phyloP scores from a whole-genome alignment of 257 asterid species.

The Sherardia arvensis region DNA sequence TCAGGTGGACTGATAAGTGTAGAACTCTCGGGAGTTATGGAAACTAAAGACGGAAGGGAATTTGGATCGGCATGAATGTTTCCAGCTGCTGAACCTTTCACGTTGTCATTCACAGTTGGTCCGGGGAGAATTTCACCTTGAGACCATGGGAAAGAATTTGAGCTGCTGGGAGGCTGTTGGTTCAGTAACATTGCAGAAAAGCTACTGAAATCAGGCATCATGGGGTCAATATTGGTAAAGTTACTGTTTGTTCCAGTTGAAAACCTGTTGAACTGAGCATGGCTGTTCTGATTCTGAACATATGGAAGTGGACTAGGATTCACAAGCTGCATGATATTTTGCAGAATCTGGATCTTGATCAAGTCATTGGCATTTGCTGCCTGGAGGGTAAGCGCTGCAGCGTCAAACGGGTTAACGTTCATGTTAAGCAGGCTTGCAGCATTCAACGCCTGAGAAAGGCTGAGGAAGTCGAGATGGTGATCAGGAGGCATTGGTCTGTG shows the following conservation, averaged over 20 bases:
- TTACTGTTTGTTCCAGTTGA: conserved; percentile 1
- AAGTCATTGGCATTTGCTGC: conserved; percentile 15
- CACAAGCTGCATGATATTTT: conserved; percentile 24
- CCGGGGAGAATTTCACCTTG: conserved; percentile 8
- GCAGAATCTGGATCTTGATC: conserved; percentile 29
- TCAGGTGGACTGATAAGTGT: conserved; percentile 9
- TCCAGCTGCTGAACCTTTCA: neutral
- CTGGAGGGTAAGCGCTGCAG: conserved; percentile 19
- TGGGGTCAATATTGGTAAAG: neutral
- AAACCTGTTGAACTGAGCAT: conserved; percentile 5
- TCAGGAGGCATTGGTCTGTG: conserved; percentile 32
- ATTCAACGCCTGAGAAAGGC: conserved; percentile 11
- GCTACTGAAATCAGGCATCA: conserved; percentile 13
- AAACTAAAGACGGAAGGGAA: conserved; percentile 35
- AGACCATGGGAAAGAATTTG: conserved; percentile 11
- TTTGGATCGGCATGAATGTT: neutral
- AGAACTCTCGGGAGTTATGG: conserved; percentile 17
- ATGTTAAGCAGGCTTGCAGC: conserved; percentile 2
- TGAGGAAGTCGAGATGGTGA: conserved; percentile 15
- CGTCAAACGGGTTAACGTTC: conserved; percentile 17
- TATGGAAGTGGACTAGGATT: conserved; percentile 25
- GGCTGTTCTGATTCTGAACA: conserved; percentile 9
- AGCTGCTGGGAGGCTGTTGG: neutral
- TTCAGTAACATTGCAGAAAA: neutral
- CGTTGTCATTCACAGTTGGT: neutral